Conservation (phyloP, 2,329 filamentous ascomycete genomes). For the Talaromyces sp. region DNA sequence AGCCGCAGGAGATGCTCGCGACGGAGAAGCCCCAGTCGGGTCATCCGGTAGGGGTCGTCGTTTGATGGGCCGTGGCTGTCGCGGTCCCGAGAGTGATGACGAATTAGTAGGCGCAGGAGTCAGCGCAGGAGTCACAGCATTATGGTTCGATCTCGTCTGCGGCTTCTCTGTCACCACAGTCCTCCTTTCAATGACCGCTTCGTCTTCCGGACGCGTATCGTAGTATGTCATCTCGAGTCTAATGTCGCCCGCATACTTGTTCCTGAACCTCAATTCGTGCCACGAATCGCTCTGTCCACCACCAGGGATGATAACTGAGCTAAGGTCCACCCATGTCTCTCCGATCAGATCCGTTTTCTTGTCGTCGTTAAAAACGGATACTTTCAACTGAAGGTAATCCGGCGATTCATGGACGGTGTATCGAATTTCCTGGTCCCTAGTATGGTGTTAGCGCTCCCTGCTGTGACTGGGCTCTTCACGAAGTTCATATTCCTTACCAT, state of each 20-base stretch:
- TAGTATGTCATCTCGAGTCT: conserved; percentile 95
- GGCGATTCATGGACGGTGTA: conserved; percentile 94
- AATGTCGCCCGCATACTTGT: conserved; percentile 94
- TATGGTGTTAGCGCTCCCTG: conserved; percentile 1
- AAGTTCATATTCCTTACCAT: conserved; percentile 58
- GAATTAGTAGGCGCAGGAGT: conserved; percentile 17
- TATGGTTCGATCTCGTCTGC: conserved; percentile 28
- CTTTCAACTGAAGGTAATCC: conserved; percentile 92
- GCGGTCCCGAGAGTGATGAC: conserved; percentile 40
- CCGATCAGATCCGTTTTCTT: conserved; percentile 96
- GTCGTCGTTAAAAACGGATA: conserved; percentile 96
- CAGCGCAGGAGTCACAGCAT: no score
- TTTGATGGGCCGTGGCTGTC: conserved; percentile 63
- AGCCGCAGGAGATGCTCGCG: conserved; percentile 41
- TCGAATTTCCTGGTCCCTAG: conserved; percentile 93
- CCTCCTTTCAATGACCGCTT: conserved; percentile 53
- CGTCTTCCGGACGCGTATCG: conserved; percentile 81
- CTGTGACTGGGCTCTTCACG: background rate
- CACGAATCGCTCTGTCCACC: conserved; percentile 93
- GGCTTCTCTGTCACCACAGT: conserved; percentile 38
- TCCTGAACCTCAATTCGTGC: conserved; percentile 80
- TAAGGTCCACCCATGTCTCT: conserved; percentile 83
- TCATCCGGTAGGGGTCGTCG: conserved; percentile 78
- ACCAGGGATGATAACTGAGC: conserved; percentile 72
- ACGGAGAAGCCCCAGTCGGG: conserved; percentile 53